A percentile compares a stretch with the other conserved stretches of the same genome.
Evolutionary conservation across 257 asterid genomes (phyloP).

Genomic region (Verbascum thapsus): DNA sequence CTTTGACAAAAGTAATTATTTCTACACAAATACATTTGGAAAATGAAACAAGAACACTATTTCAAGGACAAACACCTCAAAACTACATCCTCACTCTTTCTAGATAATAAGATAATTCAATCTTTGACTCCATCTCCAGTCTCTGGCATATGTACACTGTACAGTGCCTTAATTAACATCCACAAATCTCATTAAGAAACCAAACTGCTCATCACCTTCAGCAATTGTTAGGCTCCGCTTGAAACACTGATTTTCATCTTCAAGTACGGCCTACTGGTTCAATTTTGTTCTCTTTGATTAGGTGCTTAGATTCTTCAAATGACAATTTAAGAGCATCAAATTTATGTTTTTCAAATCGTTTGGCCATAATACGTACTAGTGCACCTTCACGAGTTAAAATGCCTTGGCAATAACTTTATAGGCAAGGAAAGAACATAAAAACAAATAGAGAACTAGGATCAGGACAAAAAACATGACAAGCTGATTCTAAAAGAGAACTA

Average conservation of each 20-base stretch:
- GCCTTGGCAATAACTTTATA: background rate
- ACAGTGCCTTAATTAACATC: no score
- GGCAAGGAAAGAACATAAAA: no score
- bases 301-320: constrained; percentile 26
- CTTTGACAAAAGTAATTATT: background rate
- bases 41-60: background rate
- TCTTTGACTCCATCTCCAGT: no score
- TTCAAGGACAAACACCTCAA: no score
- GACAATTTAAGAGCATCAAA: constrained; percentile 25
- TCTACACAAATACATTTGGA: no score
- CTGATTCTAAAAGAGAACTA: background rate
- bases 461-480: background rate
- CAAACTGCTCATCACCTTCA: constrained; percentile 25
- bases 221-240: constrained; percentile 18
- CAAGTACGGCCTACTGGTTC: constrained; percentile 23
- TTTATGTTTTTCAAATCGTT: constrained; percentile 14
- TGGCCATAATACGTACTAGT: background rate
- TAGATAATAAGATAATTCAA: no score
- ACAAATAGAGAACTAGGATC: no score
- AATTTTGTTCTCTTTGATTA: constrained; percentile 22
- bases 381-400: background rate
- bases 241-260: constrained; percentile 27
- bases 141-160: no score
- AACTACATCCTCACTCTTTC: no score
- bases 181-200: constrained; percentile 16